These are phyloP conservation scores for Ophiostoma pallidulum DNA, from an alignment of 2,329 filamentous ascomycete species.

Conservation along the genomic window DNA sequence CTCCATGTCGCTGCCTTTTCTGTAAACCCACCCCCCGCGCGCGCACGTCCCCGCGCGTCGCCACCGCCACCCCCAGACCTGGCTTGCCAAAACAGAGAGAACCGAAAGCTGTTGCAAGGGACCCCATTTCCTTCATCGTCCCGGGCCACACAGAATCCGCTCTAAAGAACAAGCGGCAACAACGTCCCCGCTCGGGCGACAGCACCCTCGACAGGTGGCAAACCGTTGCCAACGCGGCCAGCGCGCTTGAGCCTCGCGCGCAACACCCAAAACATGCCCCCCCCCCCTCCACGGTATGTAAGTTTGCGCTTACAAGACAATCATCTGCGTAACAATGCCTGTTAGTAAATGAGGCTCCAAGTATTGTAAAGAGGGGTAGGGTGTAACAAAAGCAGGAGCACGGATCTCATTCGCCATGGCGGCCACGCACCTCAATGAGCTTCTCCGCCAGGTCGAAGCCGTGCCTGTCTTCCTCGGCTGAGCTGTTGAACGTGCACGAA, in stretches of 20 bases:
- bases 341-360: too few relatives aligned
- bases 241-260: background rate
- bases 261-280: too few relatives aligned
- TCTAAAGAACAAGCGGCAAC: background rate
- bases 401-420: too few relatives aligned
- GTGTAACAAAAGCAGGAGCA: background rate
- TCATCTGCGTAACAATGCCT: constrained; percentile 9
- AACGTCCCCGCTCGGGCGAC: background rate
- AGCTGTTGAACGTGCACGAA: constrained; percentile 41
- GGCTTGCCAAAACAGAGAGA: background rate
- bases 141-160: too few relatives aligned
- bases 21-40: too few relatives aligned
- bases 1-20: background rate
- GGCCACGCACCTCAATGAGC: constrained; percentile 48
- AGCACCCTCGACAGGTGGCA: background rate
- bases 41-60: too few relatives aligned
- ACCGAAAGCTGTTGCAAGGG: background rate
- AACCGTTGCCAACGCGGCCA: too few relatives aligned
- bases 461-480: constrained; percentile 40
- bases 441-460: constrained; percentile 48
- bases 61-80: constrained; percentile 12
- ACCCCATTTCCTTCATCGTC: too few relatives aligned
- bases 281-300: too few relatives aligned
- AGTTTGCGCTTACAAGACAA: constrained; percentile 8
- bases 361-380: too few relatives aligned